Percentiles rank a stretch among this genome's conserved stretches.
Conservation (phyloP, 768 basidiomycete genomes). For the Boletus reticuloceps region DNA sequence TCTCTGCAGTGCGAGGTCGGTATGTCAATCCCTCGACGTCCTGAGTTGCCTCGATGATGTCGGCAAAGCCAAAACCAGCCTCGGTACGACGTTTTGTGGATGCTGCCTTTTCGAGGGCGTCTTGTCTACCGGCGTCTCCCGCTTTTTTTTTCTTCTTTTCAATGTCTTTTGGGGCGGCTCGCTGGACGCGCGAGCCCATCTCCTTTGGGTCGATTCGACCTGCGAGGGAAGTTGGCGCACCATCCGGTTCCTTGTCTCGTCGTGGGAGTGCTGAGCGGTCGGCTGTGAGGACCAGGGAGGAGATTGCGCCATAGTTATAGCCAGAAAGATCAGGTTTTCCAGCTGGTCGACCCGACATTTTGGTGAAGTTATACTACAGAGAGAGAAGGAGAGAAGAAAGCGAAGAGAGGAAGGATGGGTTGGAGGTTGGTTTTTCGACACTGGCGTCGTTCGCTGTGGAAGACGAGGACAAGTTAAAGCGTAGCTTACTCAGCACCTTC, state of each 20-base stretch:
- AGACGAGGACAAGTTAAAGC: conserved; percentile 34
- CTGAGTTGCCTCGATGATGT: conserved; percentile 93
- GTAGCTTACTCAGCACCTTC: conserved; percentile 15
- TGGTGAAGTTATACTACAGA: conserved; percentile 5
- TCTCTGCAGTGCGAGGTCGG: conserved; percentile 91
- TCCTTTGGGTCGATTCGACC: conserved; percentile 86
- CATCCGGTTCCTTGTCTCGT: conserved; percentile 94
- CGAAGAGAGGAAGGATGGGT: not conserved
- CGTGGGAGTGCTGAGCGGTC: conserved; percentile 77
- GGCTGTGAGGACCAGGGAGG: conserved; percentile 92
- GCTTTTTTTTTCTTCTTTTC: conserved; percentile 95
- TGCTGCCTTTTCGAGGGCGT: conserved; percentile 56
- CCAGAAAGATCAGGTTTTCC: conserved; percentile 79
- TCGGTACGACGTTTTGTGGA: conserved; percentile 58
- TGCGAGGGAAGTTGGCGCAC: conserved; percentile 88
- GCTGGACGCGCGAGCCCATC: conserved; percentile 90
- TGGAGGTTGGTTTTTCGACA: conserved; percentile 4
- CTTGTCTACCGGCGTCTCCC: conserved; percentile 46
- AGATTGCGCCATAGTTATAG: conserved; percentile 96
- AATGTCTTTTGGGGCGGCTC: conserved; percentile 81
- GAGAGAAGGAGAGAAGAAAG: not conserved
- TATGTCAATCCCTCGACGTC: conserved; percentile 92
- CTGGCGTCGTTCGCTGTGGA: conserved; percentile 3
- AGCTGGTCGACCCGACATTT: conserved; percentile 40
- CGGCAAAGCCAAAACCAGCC: conserved; percentile 72